phyloP scores from a whole-genome alignment of 2,329 filamentous ascomycete species.

The Penicillium carneum region DNA sequence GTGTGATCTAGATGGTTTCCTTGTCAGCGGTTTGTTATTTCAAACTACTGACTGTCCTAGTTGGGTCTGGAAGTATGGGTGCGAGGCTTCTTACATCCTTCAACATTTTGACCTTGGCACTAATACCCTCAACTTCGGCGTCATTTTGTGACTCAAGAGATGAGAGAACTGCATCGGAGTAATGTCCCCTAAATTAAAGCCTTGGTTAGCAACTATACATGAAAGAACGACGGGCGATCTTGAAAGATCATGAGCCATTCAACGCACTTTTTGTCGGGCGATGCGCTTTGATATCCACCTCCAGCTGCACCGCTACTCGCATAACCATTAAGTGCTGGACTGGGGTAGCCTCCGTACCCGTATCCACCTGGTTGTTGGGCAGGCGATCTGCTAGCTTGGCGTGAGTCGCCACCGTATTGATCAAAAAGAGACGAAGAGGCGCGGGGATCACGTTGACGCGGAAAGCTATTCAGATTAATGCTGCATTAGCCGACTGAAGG shows the following conservation, averaged over 20 bases:
- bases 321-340: slow-evolving; percentile 36
- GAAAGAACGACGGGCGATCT: background rate
- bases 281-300: slow-evolving; percentile 64
- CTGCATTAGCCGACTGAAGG: slow-evolving; percentile 9
- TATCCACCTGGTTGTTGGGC: slow-evolving; percentile 61
- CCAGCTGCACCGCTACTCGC: slow-evolving; percentile 40
- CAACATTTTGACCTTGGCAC: slow-evolving; percentile 85
- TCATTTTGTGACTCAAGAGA: slow-evolving; percentile 97
- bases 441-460: slow-evolving; percentile 70
- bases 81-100: slow-evolving; percentile 73
- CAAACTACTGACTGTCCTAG: background rate
- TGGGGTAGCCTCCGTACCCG: slow-evolving; percentile 45
- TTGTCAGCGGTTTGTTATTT: slow-evolving; percentile 14
- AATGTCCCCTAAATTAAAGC: slow-evolving; percentile 72
- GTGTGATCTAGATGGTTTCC: slow-evolving; percentile 70
- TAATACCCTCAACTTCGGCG: slow-evolving; percentile 84
- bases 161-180: slow-evolving; percentile 87
- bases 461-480: slow-evolving; percentile 61
- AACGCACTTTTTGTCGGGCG: slow-evolving; percentile 72
- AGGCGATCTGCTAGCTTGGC: slow-evolving; percentile 50
- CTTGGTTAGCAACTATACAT: slow-evolving; percentile 12
- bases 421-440: slow-evolving; percentile 76
- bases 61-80: background rate
- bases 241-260: background rate
- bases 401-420: slow-evolving; percentile 68